A percentile compares a stretch with the other conserved stretches of the same genome.
Conservation (phyloP, 1,284 basidiomycete genomes). For the Papiliotrema flavescens region DNA sequence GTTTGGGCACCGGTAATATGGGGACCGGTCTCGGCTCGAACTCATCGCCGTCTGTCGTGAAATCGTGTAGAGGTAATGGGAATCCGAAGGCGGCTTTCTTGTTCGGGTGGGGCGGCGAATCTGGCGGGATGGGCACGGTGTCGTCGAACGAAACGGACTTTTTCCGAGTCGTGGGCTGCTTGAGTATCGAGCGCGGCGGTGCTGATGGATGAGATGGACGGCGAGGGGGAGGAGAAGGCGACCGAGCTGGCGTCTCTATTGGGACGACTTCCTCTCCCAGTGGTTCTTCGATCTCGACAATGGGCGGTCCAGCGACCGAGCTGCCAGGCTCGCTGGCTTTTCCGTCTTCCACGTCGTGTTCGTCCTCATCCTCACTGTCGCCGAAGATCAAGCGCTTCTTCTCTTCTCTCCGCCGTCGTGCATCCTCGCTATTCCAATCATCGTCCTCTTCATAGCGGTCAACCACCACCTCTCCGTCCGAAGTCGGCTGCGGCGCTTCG, state of each 20-base stretch:
- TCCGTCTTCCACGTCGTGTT: constrained; percentile 18
- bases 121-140: constrained; percentile 34
- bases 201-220: not conserved
- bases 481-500: constrained; percentile 12
- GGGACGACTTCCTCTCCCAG: not conserved
- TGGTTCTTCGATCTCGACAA: not conserved
- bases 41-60: constrained; percentile 5
- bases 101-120: constrained; percentile 20
- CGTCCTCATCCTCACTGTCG: constrained; percentile 17
- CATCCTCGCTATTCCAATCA: constrained; percentile 35
- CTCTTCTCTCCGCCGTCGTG: constrained; percentile 25
- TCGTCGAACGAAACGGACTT: constrained; percentile 45
- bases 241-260: not conserved
- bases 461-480: constrained; percentile 4
- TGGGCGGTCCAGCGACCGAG: not conserved
- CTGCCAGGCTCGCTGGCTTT: constrained; percentile 9
- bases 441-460: constrained; percentile 13
- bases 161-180: constrained; percentile 30
- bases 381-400: constrained; percentile 31
- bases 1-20: constrained; percentile 28
- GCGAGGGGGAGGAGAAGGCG: constrained; percentile 1
- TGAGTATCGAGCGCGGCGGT: constrained; percentile 35
- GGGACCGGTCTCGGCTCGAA: constrained; percentile 27
- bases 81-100: constrained; percentile 17
- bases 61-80: constrained; percentile 19